Evolutionary conservation across 78 protist species (phyloP).

Genomic region (Dictyostelium firmibasis): DNA sequence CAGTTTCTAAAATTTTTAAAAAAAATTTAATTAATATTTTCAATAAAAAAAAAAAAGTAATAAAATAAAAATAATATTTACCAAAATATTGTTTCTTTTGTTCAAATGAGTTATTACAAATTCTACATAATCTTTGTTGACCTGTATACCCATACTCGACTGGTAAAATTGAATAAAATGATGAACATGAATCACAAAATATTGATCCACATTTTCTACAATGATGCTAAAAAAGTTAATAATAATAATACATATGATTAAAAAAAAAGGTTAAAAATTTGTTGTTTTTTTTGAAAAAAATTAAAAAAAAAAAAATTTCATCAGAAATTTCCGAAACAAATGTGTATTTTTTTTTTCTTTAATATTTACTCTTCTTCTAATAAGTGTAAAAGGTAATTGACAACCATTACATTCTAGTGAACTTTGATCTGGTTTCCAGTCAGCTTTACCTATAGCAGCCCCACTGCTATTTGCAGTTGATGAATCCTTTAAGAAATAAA

Average conservation of each 20-base stretch:
- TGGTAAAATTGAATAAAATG: constrained; percentile 51
- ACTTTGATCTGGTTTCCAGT: constrained; percentile 64
- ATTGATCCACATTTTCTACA: constrained; percentile 66
- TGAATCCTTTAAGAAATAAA: neutral
- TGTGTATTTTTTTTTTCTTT: too few relatives aligned
- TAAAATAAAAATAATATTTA: neutral
- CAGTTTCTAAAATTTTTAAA: constrained; percentile 40
- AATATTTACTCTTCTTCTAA: constrained; percentile 63
- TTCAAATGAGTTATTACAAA: constrained; percentile 58
- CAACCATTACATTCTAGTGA: constrained; percentile 49
- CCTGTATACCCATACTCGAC: constrained; percentile 59
- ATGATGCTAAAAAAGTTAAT: constrained; percentile 59
- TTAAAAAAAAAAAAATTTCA: neutral
- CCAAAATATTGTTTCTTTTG: constrained; percentile 55
- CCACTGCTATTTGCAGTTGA: neutral
- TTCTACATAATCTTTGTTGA: constrained; percentile 49
- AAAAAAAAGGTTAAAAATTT: neutral
- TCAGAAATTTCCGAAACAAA: neutral
- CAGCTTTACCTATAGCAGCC: neutral
- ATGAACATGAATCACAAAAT: constrained; percentile 76
- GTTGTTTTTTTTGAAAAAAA: neutral
- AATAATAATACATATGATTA: neutral
- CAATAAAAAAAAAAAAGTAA: neutral
- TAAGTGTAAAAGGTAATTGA: neutral
- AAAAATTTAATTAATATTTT: too few relatives aligned